A percentile compares a stretch with the other conserved stretches of the same genome.
These are phyloP conservation scores for Elsinoe batatas DNA, from an alignment of 2,329 filamentous ascomycete genomes.

Conservation along the genomic window DNA sequence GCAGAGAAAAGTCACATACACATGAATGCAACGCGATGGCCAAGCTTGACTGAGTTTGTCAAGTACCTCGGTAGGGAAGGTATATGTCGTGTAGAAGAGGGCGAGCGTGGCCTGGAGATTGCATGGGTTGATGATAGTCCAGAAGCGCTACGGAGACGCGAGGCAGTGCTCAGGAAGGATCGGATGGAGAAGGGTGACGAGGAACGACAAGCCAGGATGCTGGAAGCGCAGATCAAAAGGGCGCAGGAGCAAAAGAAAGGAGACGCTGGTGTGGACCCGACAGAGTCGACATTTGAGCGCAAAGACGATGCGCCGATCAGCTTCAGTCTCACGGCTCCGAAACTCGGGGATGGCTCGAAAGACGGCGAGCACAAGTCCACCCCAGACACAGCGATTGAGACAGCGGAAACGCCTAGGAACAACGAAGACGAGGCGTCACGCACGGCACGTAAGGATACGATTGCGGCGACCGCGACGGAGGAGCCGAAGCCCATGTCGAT, in stretches of 20 bases:
- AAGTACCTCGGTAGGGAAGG: slow-evolving; percentile 79
- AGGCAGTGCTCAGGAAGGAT: slow-evolving; percentile 74
- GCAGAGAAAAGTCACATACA: slow-evolving; percentile 79
- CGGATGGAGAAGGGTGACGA: slow-evolving; percentile 84
- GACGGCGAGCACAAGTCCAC: slow-evolving; percentile 5
- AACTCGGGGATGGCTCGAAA: slow-evolving; percentile 4
- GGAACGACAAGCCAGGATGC: slow-evolving; percentile 72
- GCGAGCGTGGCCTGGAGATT: slow-evolving; percentile 74
- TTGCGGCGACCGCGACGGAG: slow-evolving; percentile 15
- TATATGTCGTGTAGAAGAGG: slow-evolving; percentile 83
- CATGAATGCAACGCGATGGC: slow-evolving; percentile 90
- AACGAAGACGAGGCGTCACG: slow-evolving; percentile 3
- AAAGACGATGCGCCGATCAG: slow-evolving; percentile 25
- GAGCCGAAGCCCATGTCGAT: slow-evolving; percentile 45
- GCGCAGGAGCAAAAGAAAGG: slow-evolving; percentile 56
- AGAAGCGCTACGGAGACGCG: slow-evolving; percentile 68
- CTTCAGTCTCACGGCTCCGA: slow-evolving; percentile 24
- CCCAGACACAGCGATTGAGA: slow-evolving; percentile 21
- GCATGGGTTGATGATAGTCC: slow-evolving; percentile 88
- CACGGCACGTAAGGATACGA: slow-evolving; percentile 18
- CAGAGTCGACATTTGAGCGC: slow-evolving; percentile 15
- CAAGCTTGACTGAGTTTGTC: slow-evolving; percentile 77
- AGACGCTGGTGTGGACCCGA: slow-evolving; percentile 37
- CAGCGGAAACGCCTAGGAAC: slow-evolving; percentile 9
- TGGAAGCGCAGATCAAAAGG: slow-evolving; percentile 72